Conservation (phyloP, 495 filamentous ascomycete genomes). For the Astrothelium macrocarpum region DNA sequence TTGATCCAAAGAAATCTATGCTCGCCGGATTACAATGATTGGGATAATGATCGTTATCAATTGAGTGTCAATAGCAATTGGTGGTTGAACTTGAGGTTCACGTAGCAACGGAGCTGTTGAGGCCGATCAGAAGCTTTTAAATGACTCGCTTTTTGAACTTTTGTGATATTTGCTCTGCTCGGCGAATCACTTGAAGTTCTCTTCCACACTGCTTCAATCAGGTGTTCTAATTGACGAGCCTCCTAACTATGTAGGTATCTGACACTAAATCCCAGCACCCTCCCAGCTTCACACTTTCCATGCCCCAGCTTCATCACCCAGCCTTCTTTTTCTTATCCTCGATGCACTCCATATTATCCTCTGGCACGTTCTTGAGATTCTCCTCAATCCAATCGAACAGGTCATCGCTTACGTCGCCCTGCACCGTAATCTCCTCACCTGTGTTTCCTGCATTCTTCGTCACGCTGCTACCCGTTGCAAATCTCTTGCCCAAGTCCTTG, state of each 20-base stretch:
- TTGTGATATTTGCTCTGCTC: no score
- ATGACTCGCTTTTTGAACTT: no score
- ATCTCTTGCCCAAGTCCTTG: slow-evolving; percentile 83
- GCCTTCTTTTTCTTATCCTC: slow-evolving; percentile 90
- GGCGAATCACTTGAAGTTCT: no score
- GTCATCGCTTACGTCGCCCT: slow-evolving; percentile 93
- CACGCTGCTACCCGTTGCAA: slow-evolving; percentile 87
- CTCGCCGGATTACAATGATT: no score
- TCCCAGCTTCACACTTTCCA: background rate
- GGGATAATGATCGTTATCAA: no score
- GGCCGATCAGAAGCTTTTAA: background rate
- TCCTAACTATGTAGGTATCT: no score
- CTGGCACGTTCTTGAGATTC: slow-evolving; percentile 72
- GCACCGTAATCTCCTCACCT: slow-evolving; percentile 93
- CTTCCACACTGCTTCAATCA: no score
- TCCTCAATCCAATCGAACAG: slow-evolving; percentile 84
- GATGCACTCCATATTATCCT: slow-evolving; percentile 87
- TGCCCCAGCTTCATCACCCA: background rate
- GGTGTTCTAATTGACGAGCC: no score
- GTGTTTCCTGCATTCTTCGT: slow-evolving; percentile 71
- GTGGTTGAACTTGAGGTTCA: background rate
- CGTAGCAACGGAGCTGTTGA: background rate
- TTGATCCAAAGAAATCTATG: no score
- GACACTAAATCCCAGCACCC: background rate
- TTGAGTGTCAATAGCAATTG: no score